These are phyloP conservation scores for Avena insularis DNA, from an alignment of 176 grass and related monocot genomes.

Conservation along the genomic window DNA sequence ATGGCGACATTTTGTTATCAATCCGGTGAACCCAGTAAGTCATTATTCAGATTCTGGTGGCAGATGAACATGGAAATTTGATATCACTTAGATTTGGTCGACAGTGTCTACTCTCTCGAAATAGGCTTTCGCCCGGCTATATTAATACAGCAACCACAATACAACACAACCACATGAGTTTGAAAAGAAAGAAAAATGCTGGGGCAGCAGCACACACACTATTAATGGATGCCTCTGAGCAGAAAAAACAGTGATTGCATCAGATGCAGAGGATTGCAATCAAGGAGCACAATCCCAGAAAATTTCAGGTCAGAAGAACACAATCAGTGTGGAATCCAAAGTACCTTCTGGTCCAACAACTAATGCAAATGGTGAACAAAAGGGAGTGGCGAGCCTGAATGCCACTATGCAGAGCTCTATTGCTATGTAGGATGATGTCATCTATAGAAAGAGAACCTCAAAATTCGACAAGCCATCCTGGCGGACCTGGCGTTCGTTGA, in stretches of 20 bases:
- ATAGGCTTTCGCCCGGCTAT: no score
- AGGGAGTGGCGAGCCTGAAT: slow-evolving; percentile 51
- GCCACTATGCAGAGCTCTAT: slow-evolving; percentile 69
- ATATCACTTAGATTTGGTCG: slow-evolving; percentile 73
- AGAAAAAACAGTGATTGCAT: slow-evolving; percentile 18
- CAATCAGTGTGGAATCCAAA: slow-evolving; percentile 57
- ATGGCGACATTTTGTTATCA: slow-evolving; percentile 69
- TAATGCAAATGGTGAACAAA: slow-evolving; percentile 68
- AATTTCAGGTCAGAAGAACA: slow-evolving; percentile 53
- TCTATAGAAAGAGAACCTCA: slow-evolving; percentile 73
- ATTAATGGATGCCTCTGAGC: slow-evolving; percentile 57
- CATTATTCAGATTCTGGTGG: slow-evolving; percentile 48
- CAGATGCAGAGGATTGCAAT: slow-evolving; percentile 47
- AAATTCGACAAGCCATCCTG: slow-evolving; percentile 73
- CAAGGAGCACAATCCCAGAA: slow-evolving; percentile 49
- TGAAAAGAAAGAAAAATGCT: no score
- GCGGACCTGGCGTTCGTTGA: slow-evolving; percentile 80
- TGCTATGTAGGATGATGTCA: slow-evolving; percentile 53
- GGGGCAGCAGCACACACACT: slow-evolving; percentile 52
- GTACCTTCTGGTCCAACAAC: slow-evolving; percentile 39
- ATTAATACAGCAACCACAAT: no score
- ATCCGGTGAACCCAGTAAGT: slow-evolving; percentile 41
- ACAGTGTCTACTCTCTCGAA: slow-evolving; percentile 54
- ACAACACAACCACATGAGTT: no score
- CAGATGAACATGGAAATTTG: slow-evolving; percentile 46